These are phyloP conservation scores for Microcos paniculata DNA, from an alignment of 345 rosid genomes.

Conservation along the genomic window DNA sequence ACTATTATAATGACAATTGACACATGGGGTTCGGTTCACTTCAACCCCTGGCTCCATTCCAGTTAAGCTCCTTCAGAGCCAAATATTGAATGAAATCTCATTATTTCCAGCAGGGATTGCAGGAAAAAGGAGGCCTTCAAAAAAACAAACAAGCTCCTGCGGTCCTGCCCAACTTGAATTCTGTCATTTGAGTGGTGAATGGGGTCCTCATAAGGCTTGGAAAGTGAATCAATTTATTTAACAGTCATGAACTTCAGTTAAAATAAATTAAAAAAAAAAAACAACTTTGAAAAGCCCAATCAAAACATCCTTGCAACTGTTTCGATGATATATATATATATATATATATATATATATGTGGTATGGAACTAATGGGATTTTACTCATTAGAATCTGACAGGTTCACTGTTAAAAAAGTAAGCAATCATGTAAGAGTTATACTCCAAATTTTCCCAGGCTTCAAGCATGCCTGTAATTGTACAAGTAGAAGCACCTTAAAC, in stretches of 20 bases:
- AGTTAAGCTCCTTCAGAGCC: slow-evolving; percentile 19
- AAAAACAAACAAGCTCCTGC: slow-evolving; percentile 4
- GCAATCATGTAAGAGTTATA: slow-evolving; percentile 22
- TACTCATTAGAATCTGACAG: slow-evolving; percentile 31
- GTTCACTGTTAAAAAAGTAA: slow-evolving; percentile 13
- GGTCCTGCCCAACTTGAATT: slow-evolving; percentile 12
- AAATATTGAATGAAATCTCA: slow-evolving; percentile 12
- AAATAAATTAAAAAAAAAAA: background rate
- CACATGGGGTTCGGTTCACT: slow-evolving; percentile 20
- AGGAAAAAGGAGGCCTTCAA: slow-evolving; percentile 6
- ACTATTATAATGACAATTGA: background rate
- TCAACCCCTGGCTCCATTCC: slow-evolving; percentile 15
- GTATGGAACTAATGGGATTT: slow-evolving; percentile 27
- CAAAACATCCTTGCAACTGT: slow-evolving; percentile 23
- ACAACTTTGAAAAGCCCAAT: slow-evolving; percentile 13
- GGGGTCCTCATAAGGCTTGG: slow-evolving; percentile 22
- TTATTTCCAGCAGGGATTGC: background rate
- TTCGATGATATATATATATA: slow-evolving; percentile 21
- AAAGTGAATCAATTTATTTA: slow-evolving; percentile 7
- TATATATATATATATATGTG: background rate
- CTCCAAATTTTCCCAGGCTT: slow-evolving; percentile 12
- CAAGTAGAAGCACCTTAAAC: background rate
- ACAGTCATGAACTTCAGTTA: slow-evolving; percentile 29
- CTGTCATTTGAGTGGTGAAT: slow-evolving; percentile 15
- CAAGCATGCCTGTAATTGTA: too few species aligned